A percentile compares a stretch with the other conserved stretches of the same genome.
Evolutionary conservation across 371 early-diverging fungal genomes (phyloP).

Genomic region (Parasitella parasitica): DNA sequence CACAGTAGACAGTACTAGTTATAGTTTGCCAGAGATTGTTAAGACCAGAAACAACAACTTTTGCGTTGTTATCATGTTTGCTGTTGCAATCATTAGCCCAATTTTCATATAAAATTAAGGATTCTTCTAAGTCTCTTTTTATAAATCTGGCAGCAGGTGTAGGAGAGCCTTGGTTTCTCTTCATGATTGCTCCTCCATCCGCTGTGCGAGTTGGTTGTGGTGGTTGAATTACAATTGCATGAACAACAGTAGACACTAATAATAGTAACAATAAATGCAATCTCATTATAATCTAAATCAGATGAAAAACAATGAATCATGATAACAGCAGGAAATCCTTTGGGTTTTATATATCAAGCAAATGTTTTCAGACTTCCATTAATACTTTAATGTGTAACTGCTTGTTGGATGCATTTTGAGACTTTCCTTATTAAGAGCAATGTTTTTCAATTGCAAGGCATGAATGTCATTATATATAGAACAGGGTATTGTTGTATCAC

Average conservation of each 20-base stretch:
- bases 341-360: conserved; percentile 1
- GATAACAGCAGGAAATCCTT: not conserved
- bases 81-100: conserved; percentile 25
- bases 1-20: conserved; percentile 30
- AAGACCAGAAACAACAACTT: conserved; percentile 17
- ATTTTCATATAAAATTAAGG: conserved; percentile 25
- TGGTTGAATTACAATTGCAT: conserved; percentile 14
- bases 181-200: not conserved
- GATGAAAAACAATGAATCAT: not conserved
- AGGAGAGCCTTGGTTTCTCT: conserved; percentile 1
- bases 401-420: not conserved
- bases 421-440: conserved; percentile 8
- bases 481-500: not conserved
- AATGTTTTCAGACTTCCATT: conserved; percentile 22
- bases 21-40: conserved; percentile 28
- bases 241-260: not conserved
- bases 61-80: conserved; percentile 3
- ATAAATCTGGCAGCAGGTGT: conserved; percentile 4
- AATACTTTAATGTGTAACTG: conserved; percentile 2
- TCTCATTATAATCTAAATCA: conserved; percentile 8
- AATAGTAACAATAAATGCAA: not conserved
- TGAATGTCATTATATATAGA: too few relatives aligned
- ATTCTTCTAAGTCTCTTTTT: conserved; percentile 27
- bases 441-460: conserved; percentile 2
- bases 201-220: conserved; percentile 14